These are phyloP conservation scores for Kickxella alabastrina DNA, from an alignment of 192 early-diverging fungal species.

Conservation along the genomic window DNA sequence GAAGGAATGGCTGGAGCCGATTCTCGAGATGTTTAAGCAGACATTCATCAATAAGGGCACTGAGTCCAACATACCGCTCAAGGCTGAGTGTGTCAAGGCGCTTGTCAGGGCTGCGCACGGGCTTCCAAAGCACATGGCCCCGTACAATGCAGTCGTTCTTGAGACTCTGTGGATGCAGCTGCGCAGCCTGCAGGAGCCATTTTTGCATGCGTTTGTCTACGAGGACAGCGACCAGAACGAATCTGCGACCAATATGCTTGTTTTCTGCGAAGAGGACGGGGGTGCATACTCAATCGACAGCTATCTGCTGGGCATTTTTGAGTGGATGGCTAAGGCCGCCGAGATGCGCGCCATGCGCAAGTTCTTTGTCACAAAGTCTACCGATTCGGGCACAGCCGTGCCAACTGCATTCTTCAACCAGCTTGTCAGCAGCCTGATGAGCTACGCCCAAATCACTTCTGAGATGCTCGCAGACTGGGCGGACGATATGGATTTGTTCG, in stretches of 20 bases:
- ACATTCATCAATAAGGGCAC: constrained; percentile 23
- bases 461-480: constrained; percentile 78
- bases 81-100: constrained; percentile 40
- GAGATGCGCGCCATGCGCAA: constrained; percentile 30
- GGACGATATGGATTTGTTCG: constrained; percentile 79
- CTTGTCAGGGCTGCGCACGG: constrained; percentile 29
- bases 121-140: constrained; percentile 22
- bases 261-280: constrained; percentile 37
- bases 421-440: constrained; percentile 56
- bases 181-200: constrained; percentile 29
- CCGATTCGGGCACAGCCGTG: background rate
- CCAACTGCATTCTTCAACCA: constrained; percentile 55
- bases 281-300: constrained; percentile 22
- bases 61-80: constrained; percentile 34
- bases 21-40: constrained; percentile 61
- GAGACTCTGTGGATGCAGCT: constrained; percentile 44
- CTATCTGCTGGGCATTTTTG: constrained; percentile 39
- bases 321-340: constrained; percentile 38
- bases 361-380: constrained; percentile 26
- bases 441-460: constrained; percentile 78
- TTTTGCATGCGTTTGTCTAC: constrained; percentile 44
- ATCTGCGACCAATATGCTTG: constrained; percentile 30
- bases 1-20: constrained; percentile 72
- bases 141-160: constrained; percentile 20
- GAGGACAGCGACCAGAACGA: constrained; percentile 35